Percentiles rank a stretch among this genome's conserved stretches.
Conservation (phyloP, 2,329 filamentous ascomycete species). For the Metarhizium rileyi region DNA sequence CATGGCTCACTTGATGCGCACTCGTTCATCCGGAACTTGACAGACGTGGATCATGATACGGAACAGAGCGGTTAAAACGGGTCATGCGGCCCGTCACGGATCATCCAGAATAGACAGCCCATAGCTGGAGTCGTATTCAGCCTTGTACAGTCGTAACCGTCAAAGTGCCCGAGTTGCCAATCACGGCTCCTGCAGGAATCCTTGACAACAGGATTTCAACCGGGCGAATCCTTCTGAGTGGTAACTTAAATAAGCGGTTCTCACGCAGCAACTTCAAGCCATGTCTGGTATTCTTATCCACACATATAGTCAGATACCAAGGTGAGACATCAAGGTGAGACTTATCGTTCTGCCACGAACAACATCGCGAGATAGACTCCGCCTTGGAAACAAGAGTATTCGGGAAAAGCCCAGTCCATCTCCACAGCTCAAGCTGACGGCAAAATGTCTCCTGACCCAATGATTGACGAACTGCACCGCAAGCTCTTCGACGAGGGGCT, state of each 20-base stretch:
- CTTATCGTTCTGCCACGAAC: too few species aligned
- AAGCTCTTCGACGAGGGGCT: constrained; percentile 47
- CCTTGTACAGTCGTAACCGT: neutral
- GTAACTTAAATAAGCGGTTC: neutral
- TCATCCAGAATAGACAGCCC: too few species aligned
- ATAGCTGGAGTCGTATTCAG: neutral
- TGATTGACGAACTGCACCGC: neutral
- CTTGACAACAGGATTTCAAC: neutral
- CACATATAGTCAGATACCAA: neutral
- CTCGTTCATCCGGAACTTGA: too few species aligned
- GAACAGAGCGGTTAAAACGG: neutral
- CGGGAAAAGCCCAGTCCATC: neutral
- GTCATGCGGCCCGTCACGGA: neutral
- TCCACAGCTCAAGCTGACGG: neutral
- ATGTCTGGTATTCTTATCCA: neutral
- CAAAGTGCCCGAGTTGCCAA: neutral
- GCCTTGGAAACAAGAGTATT: too few species aligned
- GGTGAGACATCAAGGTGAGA: too few species aligned
- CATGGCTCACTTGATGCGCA: too few species aligned
- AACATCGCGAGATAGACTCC: too few species aligned
- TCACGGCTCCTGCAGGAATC: neutral
- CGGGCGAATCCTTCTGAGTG: neutral
- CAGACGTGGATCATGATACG: too few species aligned
- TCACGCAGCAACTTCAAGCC: neutral
- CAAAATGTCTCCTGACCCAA: neutral